Conservation (phyloP, 2,329 filamentous ascomycete species). For the Mariannaea elegans region DNA sequence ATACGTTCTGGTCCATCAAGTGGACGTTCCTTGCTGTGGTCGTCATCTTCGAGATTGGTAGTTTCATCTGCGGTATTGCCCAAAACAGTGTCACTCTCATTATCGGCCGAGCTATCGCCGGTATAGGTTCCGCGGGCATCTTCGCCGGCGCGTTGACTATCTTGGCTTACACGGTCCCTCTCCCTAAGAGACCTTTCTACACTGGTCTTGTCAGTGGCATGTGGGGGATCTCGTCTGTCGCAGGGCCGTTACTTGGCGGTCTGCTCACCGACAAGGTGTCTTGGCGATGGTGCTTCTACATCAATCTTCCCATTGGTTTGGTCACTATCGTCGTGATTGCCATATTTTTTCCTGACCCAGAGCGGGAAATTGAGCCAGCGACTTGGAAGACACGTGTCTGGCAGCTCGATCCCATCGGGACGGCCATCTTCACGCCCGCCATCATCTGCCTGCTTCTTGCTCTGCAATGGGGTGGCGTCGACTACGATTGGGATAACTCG, state of each 20-base stretch:
- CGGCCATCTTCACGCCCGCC: slow-evolving; percentile 44
- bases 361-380: slow-evolving; percentile 35
- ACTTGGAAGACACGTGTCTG: slow-evolving; percentile 37
- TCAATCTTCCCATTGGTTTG: slow-evolving; percentile 51
- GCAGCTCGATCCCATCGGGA: slow-evolving; percentile 45
- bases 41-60: slow-evolving; percentile 54
- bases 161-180: slow-evolving; percentile 49
- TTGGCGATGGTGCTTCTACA: slow-evolving; percentile 54
- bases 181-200: slow-evolving; percentile 45
- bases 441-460: slow-evolving; percentile 59
- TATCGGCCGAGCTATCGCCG: slow-evolving; percentile 47
- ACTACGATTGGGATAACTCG: slow-evolving; percentile 42
- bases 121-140: slow-evolving; percentile 54
- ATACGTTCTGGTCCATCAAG: slow-evolving; percentile 56
- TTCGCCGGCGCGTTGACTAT: slow-evolving; percentile 56
- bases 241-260: slow-evolving; percentile 47
- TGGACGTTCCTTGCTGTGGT: slow-evolving; percentile 50
- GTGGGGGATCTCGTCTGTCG: slow-evolving; percentile 55
- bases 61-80: slow-evolving; percentile 50
- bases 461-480: slow-evolving; percentile 58
- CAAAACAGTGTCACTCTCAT: slow-evolving; percentile 46
- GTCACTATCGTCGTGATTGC: slow-evolving; percentile 45
- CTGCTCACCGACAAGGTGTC: slow-evolving; percentile 47
- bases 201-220: slow-evolving; percentile 51
- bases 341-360: slow-evolving; percentile 39